phyloP scores from a whole-genome alignment of 306 rosid species.

The Rosa rugosa region DNA sequence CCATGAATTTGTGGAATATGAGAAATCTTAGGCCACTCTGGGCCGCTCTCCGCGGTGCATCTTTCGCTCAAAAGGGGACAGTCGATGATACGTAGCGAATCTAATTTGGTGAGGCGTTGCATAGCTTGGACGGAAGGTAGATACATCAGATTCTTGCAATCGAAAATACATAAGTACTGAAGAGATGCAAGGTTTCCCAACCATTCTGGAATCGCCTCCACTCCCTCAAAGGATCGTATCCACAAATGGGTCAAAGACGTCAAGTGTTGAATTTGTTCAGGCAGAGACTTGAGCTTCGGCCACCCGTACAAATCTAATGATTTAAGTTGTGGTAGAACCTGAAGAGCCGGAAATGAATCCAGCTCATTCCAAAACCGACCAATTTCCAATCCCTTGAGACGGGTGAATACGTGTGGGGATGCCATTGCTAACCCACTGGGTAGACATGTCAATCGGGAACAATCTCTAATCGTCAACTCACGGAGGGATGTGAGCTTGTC shows the following conservation, averaged over 20 bases:
- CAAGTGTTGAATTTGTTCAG: slow-evolving; percentile 8
- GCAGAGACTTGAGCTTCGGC: slow-evolving; percentile 10
- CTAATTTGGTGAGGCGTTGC: not conserved
- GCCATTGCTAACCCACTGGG: not conserved
- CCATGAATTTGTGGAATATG: not conserved
- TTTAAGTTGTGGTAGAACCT: not conserved
- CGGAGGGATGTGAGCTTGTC: not conserved
- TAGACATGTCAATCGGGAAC: not conserved
- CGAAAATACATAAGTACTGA: accelerated
- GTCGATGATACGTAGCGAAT: accelerated
- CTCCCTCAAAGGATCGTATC: accelerated
- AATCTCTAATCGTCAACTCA: accelerated
- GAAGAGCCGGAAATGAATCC: not conserved
- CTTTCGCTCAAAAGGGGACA: not conserved
- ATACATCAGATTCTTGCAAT: not conserved
- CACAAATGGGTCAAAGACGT: not conserved
- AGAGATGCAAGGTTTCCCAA: not conserved
- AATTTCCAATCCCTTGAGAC: accelerated
- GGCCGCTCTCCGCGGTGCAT: not conserved
- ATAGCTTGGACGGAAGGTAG: not conserved
- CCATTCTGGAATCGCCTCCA: slow-evolving; percentile 1
- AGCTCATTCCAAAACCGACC: not conserved
- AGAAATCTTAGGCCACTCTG: not conserved
- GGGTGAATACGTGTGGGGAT: not conserved
- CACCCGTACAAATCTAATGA: not conserved